Evolutionary conservation across 768 basidiomycete genomes (phyloP).

Genomic region (Pleurotus djamor): DNA sequence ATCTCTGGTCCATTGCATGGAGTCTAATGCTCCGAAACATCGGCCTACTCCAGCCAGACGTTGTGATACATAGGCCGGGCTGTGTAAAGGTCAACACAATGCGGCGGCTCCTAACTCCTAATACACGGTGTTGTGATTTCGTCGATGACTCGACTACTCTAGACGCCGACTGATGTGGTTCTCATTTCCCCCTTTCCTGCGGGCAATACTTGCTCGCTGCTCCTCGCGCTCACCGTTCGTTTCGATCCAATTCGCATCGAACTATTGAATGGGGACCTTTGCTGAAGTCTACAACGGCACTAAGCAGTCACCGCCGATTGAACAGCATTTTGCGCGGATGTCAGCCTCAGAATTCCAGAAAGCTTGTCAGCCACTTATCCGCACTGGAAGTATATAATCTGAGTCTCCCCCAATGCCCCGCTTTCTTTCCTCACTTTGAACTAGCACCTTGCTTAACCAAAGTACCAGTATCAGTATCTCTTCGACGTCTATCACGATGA

Average conservation of each 20-base stretch:
- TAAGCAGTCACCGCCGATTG: not conserved
- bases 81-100: constrained; percentile 55
- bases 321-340: not conserved
- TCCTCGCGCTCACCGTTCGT: too few relatives aligned
- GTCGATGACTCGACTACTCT: not conserved
- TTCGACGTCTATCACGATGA: not conserved
- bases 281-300: not conserved
- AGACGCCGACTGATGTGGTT: not conserved
- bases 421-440: not conserved
- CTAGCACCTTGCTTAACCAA: not conserved
- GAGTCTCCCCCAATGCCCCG: constrained; percentile 37
- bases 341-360: not conserved
- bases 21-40: constrained; percentile 47
- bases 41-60: constrained; percentile 54
- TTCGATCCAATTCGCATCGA: not conserved
- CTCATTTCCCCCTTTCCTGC: not conserved
- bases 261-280: not conserved
- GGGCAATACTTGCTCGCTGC: too few relatives aligned
- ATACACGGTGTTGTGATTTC: constrained; percentile 19
- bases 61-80: constrained; percentile 52
- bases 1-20: constrained; percentile 75
- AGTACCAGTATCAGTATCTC: not conserved
- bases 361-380: not conserved
- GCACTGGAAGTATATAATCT: not conserved
- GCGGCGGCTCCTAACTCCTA: constrained; percentile 36